Evolutionary conservation across 2,329 filamentous ascomycete species (phyloP).

Genomic region (Cladosporium sp.): DNA sequence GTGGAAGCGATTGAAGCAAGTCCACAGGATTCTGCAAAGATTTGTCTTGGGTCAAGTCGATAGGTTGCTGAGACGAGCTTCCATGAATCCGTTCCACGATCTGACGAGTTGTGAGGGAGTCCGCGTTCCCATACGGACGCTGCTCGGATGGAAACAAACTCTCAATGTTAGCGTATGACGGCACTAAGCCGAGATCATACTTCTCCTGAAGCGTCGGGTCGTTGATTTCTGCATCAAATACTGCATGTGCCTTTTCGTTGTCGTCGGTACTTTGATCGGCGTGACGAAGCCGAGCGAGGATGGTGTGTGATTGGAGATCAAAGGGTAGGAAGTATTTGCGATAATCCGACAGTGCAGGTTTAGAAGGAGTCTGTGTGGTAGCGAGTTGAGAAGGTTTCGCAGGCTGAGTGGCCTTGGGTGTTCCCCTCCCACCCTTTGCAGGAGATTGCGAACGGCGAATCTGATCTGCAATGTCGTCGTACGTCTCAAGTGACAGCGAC

Average conservation of each 20-base stretch:
- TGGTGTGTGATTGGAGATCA: conserved; percentile 68
- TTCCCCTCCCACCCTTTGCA: conserved; percentile 16
- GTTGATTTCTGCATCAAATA: conserved; percentile 28
- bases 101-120: conserved; percentile 7
- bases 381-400: neutral
- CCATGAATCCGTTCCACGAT: conserved; percentile 44
- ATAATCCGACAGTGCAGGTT: conserved; percentile 36
- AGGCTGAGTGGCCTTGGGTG: conserved; percentile 23
- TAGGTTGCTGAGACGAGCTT: conserved; percentile 33
- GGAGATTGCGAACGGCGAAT: conserved; percentile 25
- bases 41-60: conserved; percentile 40
- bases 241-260: conserved; percentile 20
- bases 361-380: conserved; percentile 14
- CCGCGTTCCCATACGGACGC: neutral
- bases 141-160: neutral
- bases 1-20: conserved; percentile 44
- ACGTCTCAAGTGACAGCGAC: conserved; percentile 31
- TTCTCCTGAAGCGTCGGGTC: conserved; percentile 27
- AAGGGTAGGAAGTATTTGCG: conserved; percentile 74
- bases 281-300: conserved; percentile 53
- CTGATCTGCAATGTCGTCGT: conserved; percentile 24
- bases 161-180: conserved; percentile 17
- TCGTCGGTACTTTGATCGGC: conserved; percentile 15
- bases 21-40: conserved; percentile 19
- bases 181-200: conserved; percentile 26